These are phyloP conservation scores for Fomitopsis palustris DNA, from an alignment of 1,284 basidiomycete species.

Conservation along the genomic window DNA sequence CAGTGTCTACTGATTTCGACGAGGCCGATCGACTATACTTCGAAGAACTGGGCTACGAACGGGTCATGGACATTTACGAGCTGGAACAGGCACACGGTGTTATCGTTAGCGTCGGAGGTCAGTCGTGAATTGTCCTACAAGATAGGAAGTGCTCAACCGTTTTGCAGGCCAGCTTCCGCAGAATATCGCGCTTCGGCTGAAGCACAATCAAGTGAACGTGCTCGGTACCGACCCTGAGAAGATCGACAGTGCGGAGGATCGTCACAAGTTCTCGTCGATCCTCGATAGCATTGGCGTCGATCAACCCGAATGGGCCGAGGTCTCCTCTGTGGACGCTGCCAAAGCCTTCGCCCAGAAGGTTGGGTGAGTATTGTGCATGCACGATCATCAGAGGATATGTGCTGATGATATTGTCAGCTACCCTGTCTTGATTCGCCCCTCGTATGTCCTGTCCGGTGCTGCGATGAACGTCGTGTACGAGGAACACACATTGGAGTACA, in stretches of 20 bases:
- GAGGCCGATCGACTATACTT: slow-evolving; percentile 99
- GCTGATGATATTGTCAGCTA: slow-evolving; percentile 48
- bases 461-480: slow-evolving; percentile 99
- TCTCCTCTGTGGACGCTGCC: slow-evolving; percentile 84
- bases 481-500: slow-evolving; percentile 86
- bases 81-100: slow-evolving; percentile 91
- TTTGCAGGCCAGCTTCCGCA: slow-evolving; percentile 85
- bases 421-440: slow-evolving; percentile 94
- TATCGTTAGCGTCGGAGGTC: slow-evolving; percentile 95
- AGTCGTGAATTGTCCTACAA: slow-evolving; percentile 19
- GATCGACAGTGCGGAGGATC: slow-evolving; percentile 98
- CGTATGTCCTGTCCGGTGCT: slow-evolving; percentile 97
- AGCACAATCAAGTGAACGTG: slow-evolving; percentile 88
- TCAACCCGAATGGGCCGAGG: slow-evolving; percentile 96
- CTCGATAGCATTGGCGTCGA: slow-evolving; percentile 95
- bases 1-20: slow-evolving; percentile 98
- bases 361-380: slow-evolving; percentile 43
- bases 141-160: neutral
- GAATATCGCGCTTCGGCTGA: slow-evolving; percentile 96
- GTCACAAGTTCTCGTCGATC: slow-evolving; percentile 98
- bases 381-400: neutral
- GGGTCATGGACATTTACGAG: slow-evolving; percentile 99
- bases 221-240: slow-evolving; percentile 94
- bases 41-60: slow-evolving; percentile 96
- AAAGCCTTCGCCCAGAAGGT: slow-evolving; percentile 91